These are phyloP conservation scores for Mesembryanthemum crystallinum DNA, from an alignment of 148 eudicot genomes.

Conservation along the genomic window DNA sequence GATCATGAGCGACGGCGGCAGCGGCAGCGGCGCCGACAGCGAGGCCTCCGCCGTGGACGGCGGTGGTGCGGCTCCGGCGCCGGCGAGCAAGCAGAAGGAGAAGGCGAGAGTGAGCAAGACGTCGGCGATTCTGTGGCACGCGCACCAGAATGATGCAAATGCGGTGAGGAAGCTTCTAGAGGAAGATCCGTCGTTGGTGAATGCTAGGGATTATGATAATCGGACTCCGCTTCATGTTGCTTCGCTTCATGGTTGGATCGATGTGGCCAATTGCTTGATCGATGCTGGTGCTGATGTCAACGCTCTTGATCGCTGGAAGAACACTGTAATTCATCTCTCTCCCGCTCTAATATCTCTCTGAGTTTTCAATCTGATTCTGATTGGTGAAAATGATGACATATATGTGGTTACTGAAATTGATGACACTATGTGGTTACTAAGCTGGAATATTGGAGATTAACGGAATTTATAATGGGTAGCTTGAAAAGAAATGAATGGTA, in stretches of 20 bases:
- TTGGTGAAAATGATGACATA: background rate
- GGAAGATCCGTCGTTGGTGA: slow-evolving; percentile 68
- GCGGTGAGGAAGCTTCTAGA: slow-evolving; percentile 78
- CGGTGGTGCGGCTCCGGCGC: background rate
- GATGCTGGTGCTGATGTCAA: slow-evolving; percentile 85
- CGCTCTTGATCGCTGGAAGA: slow-evolving; percentile 94
- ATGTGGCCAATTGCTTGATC: slow-evolving; percentile 70
- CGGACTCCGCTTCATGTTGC: slow-evolving; percentile 96
- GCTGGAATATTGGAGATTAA: background rate
- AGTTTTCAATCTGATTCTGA: background rate
- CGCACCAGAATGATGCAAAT: slow-evolving; percentile 79
- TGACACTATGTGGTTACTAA: background rate
- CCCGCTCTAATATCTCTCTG: too few species aligned
- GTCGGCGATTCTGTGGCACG: slow-evolving; percentile 88
- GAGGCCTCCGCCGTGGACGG: slow-evolving; percentile 12
- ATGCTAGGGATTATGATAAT: slow-evolving; percentile 80
- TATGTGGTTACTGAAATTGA: background rate
- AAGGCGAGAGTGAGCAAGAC: slow-evolving; percentile 80
- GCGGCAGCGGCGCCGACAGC: slow-evolving; percentile 40
- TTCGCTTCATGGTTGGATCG: slow-evolving; percentile 85
- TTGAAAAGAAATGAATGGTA: too few species aligned
- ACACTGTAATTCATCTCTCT: slow-evolving; percentile 49
- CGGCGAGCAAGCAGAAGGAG: slow-evolving; percentile 39
- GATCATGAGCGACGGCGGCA: slow-evolving; percentile 14
- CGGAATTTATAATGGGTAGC: background rate